Evolutionary conservation across 306 rosid genomes (phyloP).

Genomic region (Trichosanthes truncata): DNA sequence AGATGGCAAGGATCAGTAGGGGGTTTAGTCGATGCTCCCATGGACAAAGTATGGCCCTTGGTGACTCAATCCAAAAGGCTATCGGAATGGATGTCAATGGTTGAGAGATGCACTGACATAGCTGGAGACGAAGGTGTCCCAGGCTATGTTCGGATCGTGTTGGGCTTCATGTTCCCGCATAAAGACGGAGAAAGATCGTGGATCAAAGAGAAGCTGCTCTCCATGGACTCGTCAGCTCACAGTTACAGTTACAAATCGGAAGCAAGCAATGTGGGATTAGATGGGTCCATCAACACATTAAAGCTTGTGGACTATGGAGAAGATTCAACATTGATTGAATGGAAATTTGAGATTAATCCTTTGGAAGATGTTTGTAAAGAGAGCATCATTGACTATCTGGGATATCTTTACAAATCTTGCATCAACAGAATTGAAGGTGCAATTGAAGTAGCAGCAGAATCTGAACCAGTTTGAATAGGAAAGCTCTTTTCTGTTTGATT

Average conservation of each 20-base stretch:
- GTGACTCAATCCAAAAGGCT: slow-evolving; percentile 53
- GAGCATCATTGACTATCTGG: slow-evolving; percentile 48
- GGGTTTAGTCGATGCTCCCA: slow-evolving; percentile 49
- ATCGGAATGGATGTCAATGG: slow-evolving; percentile 73
- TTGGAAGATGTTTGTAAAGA: slow-evolving; percentile 42
- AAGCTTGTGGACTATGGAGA: slow-evolving; percentile 52
- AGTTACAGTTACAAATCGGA: slow-evolving; percentile 56
- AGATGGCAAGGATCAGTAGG: slow-evolving; percentile 63
- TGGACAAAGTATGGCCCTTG: slow-evolving; percentile 50
- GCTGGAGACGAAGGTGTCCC: slow-evolving; percentile 48
- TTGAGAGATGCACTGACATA: slow-evolving; percentile 51
- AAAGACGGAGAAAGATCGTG: slow-evolving; percentile 76
- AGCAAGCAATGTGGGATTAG: slow-evolving; percentile 70
- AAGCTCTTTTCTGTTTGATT: background rate
- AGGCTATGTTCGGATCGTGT: slow-evolving; percentile 51
- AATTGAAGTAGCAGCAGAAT: slow-evolving; percentile 16
- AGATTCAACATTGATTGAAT: slow-evolving; percentile 49
- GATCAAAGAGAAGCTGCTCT: slow-evolving; percentile 72
- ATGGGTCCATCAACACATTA: slow-evolving; percentile 55
- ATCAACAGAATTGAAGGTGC: slow-evolving; percentile 61
- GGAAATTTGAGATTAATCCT: slow-evolving; percentile 60
- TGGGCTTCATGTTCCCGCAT: slow-evolving; percentile 80
- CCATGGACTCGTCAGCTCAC: slow-evolving; percentile 37
- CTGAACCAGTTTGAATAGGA: slow-evolving; percentile 14
- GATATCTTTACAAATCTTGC: slow-evolving; percentile 65